Evolutionary conservation across 495 filamentous ascomycete genomes (phyloP), one percentile per base, ranked within the genome.

Genomic region (Cenococcum geophilum): DNA sequence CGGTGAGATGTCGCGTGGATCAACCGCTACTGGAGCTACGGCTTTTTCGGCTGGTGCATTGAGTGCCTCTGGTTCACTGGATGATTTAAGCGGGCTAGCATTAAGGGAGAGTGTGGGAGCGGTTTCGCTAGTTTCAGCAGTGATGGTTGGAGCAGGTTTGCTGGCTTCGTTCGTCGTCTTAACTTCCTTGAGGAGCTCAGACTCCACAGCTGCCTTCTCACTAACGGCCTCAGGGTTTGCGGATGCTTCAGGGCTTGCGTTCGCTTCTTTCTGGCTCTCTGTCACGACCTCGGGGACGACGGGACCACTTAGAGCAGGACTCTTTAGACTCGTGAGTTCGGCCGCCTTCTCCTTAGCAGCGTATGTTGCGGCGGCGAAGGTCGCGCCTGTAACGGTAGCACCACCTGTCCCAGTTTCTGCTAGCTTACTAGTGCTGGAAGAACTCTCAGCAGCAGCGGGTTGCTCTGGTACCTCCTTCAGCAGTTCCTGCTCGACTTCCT

Each of bases 231-330:
- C 57, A n/a, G 57, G 74, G 72, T 84, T 83, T 25, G 80, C 83
- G 22, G 86, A 82, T 18, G 89, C 89, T 73, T 95, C 89, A 32
- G 89, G 86, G 49, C 76, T 76, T 58, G 76, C 65, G 50, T 85
- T 79, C 16, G 89, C 82, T 64, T 85, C 79, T 43, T 77, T 70
- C 32, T 90, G 77, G 1, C 88, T 91, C 52, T 89, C 80, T 76
- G 87, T 87, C 37, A 92, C 89, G 57, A 85, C 77, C 6, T 79
- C 76, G 5, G 91, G 90, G 5, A 89, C 88, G 45, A 83, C 80
- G 16, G 80, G 76, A 10, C 34, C 66, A 43, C 37, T 60, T 11
- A 59, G 45, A 48, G n/a, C n/a, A n/a, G n/a, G n/a, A n/a, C n/a
- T n/a, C n/a, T n/a, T 60, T 11, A 59, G 45, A 48, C 67, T 73